A percentile compares a stretch with the other conserved stretches of the same genome.
Evolutionary conservation across 164 flowering plant genomes (phyloP).

Genomic region (Cinnamomum chago): DNA sequence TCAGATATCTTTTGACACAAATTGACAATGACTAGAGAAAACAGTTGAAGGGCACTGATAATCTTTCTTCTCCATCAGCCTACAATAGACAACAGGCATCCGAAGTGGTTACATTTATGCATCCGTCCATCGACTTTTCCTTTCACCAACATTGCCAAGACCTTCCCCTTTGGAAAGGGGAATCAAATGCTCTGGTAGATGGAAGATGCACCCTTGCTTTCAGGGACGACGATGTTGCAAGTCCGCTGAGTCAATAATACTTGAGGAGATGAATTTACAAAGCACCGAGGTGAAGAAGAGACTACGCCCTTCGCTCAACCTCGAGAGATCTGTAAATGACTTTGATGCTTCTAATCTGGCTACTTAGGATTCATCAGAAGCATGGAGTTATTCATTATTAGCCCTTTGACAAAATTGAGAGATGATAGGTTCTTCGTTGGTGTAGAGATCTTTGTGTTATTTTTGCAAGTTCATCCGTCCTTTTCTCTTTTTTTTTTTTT

Average conservation of each 20-base stretch:
- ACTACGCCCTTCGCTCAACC: slow-evolving; percentile 56
- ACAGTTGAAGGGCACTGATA: background rate
- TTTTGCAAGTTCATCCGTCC: background rate
- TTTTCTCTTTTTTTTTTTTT: too few relatives aligned
- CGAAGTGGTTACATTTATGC: slow-evolving; percentile 85
- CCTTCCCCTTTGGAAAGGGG: slow-evolving; percentile 28
- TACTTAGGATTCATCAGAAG: background rate
- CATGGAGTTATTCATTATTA: slow-evolving; percentile 20
- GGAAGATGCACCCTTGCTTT: slow-evolving; percentile 97
- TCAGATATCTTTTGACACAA: background rate
- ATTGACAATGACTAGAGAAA: background rate
- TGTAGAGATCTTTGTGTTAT: background rate
- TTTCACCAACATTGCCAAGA: slow-evolving; percentile 41
- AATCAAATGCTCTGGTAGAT: slow-evolving; percentile 67
- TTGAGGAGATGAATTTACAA: slow-evolving; percentile 52
- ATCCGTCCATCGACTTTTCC: slow-evolving; percentile 80
- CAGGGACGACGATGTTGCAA: slow-evolving; percentile 70
- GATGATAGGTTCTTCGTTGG: background rate
- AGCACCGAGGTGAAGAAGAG: slow-evolving; percentile 65
- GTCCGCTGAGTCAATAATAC: slow-evolving; percentile 62
- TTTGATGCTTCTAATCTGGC: background rate
- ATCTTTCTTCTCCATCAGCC: slow-evolving; percentile 47
- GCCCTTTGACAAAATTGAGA: slow-evolving; percentile 5
- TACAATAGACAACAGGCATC: slow-evolving; percentile 70
- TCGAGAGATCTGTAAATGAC: slow-evolving; percentile 24